Conservation (phyloP, 768 basidiomycete species). For the Mycena vulgaris region DNA sequence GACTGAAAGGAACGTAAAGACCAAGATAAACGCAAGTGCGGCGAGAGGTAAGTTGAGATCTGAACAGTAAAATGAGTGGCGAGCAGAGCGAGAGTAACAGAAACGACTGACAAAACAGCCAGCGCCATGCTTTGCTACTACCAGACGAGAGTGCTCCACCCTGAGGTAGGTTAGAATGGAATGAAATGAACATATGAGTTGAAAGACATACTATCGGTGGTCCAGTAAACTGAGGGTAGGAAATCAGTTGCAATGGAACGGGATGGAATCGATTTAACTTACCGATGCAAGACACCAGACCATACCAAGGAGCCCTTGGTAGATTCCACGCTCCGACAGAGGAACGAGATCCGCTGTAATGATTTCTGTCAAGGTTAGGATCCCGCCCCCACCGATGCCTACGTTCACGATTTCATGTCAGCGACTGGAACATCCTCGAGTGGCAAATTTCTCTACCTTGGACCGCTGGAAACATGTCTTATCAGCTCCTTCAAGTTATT, state of each 20-base stretch:
- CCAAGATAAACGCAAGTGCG: conserved; percentile 36
- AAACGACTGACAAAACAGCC: conserved; percentile 44
- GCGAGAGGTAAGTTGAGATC: conserved; percentile 53
- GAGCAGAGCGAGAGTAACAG: neutral
- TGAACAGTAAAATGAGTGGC: conserved; percentile 9
- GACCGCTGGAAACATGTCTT: neutral
- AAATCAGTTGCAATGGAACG: neutral
- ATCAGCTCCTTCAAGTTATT: neutral
- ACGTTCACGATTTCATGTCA: conserved; percentile 3
- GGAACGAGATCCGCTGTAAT: conserved; percentile 59
- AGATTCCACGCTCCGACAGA: conserved; percentile 55
- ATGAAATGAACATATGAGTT: neutral
- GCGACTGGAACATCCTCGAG: neutral
- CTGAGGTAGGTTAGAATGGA: neutral
- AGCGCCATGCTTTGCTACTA: conserved; percentile 43
- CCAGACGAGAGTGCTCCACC: conserved; percentile 39
- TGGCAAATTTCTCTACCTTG: neutral
- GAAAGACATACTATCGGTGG: conserved; percentile 12
- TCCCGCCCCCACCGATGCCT: conserved; percentile 54
- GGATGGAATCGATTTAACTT: neutral
- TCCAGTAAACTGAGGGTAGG: conserved; percentile 3
- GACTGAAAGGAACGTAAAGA: conserved; percentile 40
- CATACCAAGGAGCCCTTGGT: conserved; percentile 46
- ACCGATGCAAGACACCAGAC: conserved; percentile 49
- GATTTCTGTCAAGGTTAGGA: conserved; percentile 52